Conservation (phyloP, 495 filamentous ascomycete genomes). For the Podospora tetraspora region DNA sequence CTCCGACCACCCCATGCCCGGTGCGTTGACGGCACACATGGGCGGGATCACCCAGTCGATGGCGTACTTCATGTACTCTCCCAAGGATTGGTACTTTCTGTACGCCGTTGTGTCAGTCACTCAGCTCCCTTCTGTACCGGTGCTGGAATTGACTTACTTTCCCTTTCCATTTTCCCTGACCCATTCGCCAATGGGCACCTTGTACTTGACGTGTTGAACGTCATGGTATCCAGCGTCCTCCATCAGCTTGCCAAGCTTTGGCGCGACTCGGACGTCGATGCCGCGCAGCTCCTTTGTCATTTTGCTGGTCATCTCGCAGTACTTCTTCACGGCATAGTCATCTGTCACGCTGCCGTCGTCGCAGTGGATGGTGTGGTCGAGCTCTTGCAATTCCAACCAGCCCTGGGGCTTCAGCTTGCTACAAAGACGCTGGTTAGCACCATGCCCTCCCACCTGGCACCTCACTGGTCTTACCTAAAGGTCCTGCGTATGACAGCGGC, state of each 20-base stretch:
- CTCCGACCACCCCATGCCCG: constrained; percentile 7
- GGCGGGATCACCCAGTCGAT: constrained; percentile 43
- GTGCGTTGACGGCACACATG: constrained; percentile 41
- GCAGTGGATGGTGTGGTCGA: constrained; percentile 31
- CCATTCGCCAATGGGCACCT: constrained; percentile 55
- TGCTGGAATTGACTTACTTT: neutral
- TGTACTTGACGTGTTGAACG: constrained; percentile 45
- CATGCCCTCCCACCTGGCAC: constrained; percentile 14
- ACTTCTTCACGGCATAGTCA: constrained; percentile 28
- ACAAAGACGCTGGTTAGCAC: neutral
- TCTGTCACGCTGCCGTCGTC: constrained; percentile 39
- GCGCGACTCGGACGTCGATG: constrained; percentile 44
- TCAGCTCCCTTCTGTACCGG: neutral
- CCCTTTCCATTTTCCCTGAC: constrained; percentile 27
- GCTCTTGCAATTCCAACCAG: constrained; percentile 50
- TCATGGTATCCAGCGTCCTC: constrained; percentile 55
- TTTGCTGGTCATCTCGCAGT: constrained; percentile 24
- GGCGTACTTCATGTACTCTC: constrained; percentile 35
- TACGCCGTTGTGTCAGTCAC: neutral
- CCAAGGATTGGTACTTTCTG: constrained; percentile 22
- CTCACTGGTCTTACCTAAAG: neutral
- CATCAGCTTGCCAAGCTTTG: constrained; percentile 41
- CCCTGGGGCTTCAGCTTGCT: constrained; percentile 42
- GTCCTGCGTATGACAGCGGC: constrained; percentile 26
- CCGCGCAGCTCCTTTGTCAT: constrained; percentile 21